Conservation (phyloP, 306 rosid species). For the Abrus pulchellus region DNA sequence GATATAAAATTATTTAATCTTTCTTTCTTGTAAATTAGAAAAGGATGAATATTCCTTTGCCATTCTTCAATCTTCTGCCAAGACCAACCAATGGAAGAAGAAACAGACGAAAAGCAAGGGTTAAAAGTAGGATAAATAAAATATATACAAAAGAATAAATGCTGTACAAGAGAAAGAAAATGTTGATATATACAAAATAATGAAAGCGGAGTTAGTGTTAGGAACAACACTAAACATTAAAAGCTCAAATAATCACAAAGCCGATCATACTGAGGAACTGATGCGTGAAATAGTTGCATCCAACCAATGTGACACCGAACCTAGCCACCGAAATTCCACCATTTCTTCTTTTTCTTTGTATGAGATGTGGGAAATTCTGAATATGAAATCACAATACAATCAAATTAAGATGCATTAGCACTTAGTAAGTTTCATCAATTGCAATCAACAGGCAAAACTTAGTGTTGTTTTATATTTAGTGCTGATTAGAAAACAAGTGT, state of each 20-base stretch:
- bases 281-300: constrained; percentile 32
- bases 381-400: constrained; percentile 37
- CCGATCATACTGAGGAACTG: constrained; percentile 15
- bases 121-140: not conserved
- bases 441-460: too few species aligned
- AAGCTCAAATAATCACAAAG: constrained; percentile 23
- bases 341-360: constrained; percentile 76
- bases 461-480: too few species aligned
- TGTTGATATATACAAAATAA: constrained; percentile 45
- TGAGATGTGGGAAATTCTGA: constrained; percentile 61
- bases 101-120: not conserved
- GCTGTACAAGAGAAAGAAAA: constrained; percentile 42
- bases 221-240: not conserved
- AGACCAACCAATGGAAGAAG: not conserved
- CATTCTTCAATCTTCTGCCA: not conserved
- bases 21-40: not conserved
- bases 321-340: constrained; percentile 72
- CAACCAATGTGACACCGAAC: constrained; percentile 4
- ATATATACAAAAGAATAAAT: constrained; percentile 48
- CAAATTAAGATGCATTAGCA: constrained; percentile 25
- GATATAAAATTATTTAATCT: too few species aligned
- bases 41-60: not conserved
- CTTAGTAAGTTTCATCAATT: not conserved
- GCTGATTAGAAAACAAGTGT: not conserved
- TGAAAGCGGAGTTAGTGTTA: not conserved